Base-by-base conservation (phyloP, 2,329 filamentous ascomycete genomes). In the Fusarium brevicatenulatum region DNA sequence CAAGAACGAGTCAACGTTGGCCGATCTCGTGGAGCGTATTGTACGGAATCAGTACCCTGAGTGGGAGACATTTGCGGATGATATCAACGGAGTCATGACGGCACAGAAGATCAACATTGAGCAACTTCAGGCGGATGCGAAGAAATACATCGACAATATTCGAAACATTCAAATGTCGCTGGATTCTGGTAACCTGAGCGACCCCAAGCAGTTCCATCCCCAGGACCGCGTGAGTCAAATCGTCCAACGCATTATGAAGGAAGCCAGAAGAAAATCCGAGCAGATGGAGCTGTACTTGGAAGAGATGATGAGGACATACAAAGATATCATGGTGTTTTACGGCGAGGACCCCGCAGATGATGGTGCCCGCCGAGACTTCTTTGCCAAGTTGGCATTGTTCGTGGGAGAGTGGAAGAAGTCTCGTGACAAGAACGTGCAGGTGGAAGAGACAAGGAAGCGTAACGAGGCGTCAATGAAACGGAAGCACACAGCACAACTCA, bases 201-300 rank as follows among this genome's bases (percentile, higher is more conserved):
- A 99, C 80, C 93, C 95, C 49, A 98, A 96, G 87, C 97, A 95
- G 78, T 99, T 99, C 87, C 96, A 99, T 80, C 95, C 96, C 23
- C 94, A 98, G 83, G 96, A 99, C 82, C 93, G 96, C 68, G 95
- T 98, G 47, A 93, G 92, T 71, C 93, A 97, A 82, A 88, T 98
- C 39, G 95, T 97, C 62, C 94, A 97, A 83, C 89, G 95, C 57
- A 92, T 89, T 74, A 98, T 99, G 95, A 98, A 98, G 85, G 96
- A 99, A 75, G 96, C 96, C 25, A 87, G 96, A 70, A 90, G 95
- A 77, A 99, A 98, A 86, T 95, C 96, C 5, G 95, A 98, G 82
- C 96, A 98, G 85, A 93, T 98, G 91, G 90, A 94, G 80, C 86
- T 98, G 28, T 98, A 97, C 81, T 85, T 98, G 52, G 95, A 97